Base-by-base conservation (phyloP, 768 basidiomycete species). In the Pluteus cervinus region DNA sequence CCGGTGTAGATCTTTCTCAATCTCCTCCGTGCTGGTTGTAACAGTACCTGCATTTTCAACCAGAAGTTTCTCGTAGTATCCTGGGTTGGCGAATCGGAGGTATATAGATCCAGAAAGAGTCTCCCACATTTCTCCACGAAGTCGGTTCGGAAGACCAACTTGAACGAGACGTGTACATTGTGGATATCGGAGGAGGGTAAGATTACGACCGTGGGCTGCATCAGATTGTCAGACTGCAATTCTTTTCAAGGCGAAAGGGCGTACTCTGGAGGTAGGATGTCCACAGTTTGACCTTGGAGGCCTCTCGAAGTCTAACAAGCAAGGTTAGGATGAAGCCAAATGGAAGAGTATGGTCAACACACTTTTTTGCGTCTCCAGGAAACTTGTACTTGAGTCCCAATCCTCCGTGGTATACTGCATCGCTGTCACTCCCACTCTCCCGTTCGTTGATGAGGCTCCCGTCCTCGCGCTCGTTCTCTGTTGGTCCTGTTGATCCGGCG, bases 81-180 rank as follows among this genome's bases (percentile, higher is more conserved):
- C 88, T 1, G 88, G 91, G 45, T 92, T 83, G 30, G 78, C 69
- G 52, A 83, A 91, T 9, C 96, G 89, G 12, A 96, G 77, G 59
- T 81, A 94, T 37, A 97, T 66, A 4, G 93, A 94, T 0, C 96
- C 96, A 4, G 92, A 94, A 9, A 97, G 73, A 0, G 89, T 86
- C 61, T 99, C 96, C 96, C 96, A 99, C 66, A 98, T 84, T 58
- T 98, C 96, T 10, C 96, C 96, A 16, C 96, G 78, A 7, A 99
- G 70, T 12, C 91, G 72, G 49, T 93, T 96, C 2, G 96, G 96
- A 3, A 99, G 71, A 32, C 96, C 96, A 37, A 98, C 94, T 62
- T 96, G 94, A 1, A 98, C 84, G 18, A 99, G 76, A n/a, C 96
- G 84, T 28, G 93, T 96, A 53, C 90, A 92, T 58, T 93, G 86